These are phyloP conservation scores for Arthrinium phaeospermum DNA, from an alignment of 2,329 filamentous ascomycete genomes.

Conservation along the genomic window DNA sequence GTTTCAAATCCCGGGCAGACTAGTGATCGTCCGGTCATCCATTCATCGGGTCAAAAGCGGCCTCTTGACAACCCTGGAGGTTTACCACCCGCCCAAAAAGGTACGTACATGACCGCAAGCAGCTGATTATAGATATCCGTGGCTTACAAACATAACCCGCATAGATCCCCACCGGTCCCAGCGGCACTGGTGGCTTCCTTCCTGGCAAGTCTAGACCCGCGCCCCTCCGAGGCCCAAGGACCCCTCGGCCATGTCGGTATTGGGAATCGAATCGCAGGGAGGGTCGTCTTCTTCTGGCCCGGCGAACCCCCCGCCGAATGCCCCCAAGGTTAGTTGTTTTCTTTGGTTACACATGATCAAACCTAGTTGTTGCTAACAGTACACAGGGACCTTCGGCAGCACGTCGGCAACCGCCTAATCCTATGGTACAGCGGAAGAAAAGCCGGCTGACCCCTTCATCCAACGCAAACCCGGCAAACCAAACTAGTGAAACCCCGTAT, in stretches of 20 bases:
- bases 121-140: neutral
- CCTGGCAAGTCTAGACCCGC: conserved; percentile 30
- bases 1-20: conserved; percentile 26
- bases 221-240: conserved; percentile 36
- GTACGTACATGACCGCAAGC: conserved; percentile 30
- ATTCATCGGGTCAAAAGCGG: conserved; percentile 37
- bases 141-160: neutral
- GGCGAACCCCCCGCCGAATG: conserved; percentile 25
- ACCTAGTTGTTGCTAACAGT: neutral
- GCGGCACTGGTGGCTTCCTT: conserved; percentile 27
- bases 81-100: conserved; percentile 34
- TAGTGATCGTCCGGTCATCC: conserved; percentile 39
- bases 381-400: conserved; percentile 21
- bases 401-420: conserved; percentile 27
- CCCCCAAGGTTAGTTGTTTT: conserved; percentile 29
- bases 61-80: conserved; percentile 32
- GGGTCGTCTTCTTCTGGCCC: neutral
- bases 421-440: conserved; percentile 23
- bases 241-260: conserved; percentile 37
- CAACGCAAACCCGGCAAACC: conserved; percentile 26
- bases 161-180: neutral
- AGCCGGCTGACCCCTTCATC: conserved; percentile 27
- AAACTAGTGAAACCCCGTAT: neutral
- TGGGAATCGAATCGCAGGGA: conserved; percentile 30
- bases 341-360: neutral